Conservation (phyloP, 2,329 filamentous ascomycete genomes). For the Neonectria magnoliae region DNA sequence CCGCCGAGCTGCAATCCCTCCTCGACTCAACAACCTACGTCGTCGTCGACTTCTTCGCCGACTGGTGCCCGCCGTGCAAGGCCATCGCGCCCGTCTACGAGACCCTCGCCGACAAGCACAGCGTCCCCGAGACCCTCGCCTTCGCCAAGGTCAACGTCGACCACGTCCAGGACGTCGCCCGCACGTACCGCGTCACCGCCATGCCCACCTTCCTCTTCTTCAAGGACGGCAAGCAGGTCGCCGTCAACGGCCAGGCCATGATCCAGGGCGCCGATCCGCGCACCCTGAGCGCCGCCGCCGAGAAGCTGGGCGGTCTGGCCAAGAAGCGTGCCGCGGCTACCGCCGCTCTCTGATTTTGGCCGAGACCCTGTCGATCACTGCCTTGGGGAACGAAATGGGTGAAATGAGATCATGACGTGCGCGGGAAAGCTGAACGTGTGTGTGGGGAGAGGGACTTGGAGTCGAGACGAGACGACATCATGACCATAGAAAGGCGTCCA, state of each 20-base stretch:
- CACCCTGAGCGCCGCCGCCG: constrained; percentile 46
- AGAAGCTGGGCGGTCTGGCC: constrained; percentile 51
- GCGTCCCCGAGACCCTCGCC: constrained; percentile 62
- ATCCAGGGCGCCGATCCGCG: constrained; percentile 49
- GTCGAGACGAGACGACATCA: not conserved
- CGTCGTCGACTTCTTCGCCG: constrained; percentile 60
- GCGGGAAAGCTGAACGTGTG: not conserved
- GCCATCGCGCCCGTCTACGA: constrained; percentile 58
- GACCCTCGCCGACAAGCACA: constrained; percentile 42
- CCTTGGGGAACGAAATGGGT: not conserved
- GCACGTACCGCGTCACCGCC: constrained; percentile 81
- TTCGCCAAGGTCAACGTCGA: constrained; percentile 97
- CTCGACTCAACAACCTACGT: constrained; percentile 54
- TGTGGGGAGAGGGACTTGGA: not conserved
- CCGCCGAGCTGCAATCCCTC: constrained; percentile 49
- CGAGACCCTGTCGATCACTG: not conserved
- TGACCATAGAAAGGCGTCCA: constrained; percentile 1
- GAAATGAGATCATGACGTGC: not conserved
- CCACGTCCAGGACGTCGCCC: constrained; percentile 76
- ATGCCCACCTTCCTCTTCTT: constrained; percentile 96
- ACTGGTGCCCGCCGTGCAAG: constrained; percentile 63
- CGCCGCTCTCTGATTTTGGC: constrained; percentile 4
- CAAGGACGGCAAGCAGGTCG: constrained; percentile 64
- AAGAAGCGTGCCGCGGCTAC: constrained; percentile 43
- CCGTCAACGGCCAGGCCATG: constrained; percentile 44